These are phyloP conservation scores for Malassezia pachydermatis DNA, from an alignment of 1,284 basidiomycete genomes.

Conservation along the genomic window DNA sequence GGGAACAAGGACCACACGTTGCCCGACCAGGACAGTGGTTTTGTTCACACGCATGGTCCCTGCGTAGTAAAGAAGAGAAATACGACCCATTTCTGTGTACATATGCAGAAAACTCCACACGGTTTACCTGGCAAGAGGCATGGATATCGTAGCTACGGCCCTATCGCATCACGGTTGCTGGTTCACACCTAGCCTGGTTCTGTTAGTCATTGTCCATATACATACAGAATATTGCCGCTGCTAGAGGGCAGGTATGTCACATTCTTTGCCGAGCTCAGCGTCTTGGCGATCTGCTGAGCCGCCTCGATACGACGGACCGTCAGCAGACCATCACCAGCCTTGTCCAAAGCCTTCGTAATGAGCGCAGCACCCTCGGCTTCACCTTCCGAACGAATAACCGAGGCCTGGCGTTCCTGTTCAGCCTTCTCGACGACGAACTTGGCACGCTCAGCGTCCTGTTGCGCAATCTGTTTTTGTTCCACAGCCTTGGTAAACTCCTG, in stretches of 20 bases:
- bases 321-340: constrained; percentile 89
- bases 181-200: constrained; percentile 16
- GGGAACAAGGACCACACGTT: constrained; percentile 15
- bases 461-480: constrained; percentile 94
- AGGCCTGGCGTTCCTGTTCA: constrained; percentile 96
- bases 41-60: constrained; percentile 9
- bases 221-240: constrained; percentile 45
- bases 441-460: constrained; percentile 84
- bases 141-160: background rate
- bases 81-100: background rate
- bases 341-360: constrained; percentile 82
- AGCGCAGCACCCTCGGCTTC: constrained; percentile 81
- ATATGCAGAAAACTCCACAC: background rate
- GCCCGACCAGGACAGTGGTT: constrained; percentile 10
- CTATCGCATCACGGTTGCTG: constrained; percentile 2
- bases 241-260: constrained; percentile 51
- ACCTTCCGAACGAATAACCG: constrained; percentile 93
- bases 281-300: constrained; percentile 75
- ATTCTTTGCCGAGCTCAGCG: constrained; percentile 49
- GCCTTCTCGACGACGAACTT: constrained; percentile 95
- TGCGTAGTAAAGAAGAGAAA: background rate
- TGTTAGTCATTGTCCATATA: constrained; percentile 5
- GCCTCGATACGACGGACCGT: constrained; percentile 95
- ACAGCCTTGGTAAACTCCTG: constrained; percentile 65
- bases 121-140: background rate